These are phyloP conservation scores for Phytopythium ostracodes DNA, from an alignment of 352 stramenopile species.

Conservation along the genomic window DNA sequence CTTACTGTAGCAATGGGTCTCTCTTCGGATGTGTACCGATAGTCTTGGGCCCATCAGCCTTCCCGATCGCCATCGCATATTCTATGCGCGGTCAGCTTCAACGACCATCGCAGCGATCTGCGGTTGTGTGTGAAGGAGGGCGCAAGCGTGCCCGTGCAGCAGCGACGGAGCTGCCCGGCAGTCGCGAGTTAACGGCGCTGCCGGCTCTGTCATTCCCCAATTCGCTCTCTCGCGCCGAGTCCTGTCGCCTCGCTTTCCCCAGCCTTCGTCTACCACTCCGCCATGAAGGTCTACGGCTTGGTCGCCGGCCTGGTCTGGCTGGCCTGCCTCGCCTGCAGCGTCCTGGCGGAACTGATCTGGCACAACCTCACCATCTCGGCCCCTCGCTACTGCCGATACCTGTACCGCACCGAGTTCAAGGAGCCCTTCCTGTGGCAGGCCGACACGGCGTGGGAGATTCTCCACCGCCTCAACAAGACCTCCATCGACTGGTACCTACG, in stretches of 20 bases:
- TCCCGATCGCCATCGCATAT: neutral
- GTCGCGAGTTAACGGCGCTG: neutral
- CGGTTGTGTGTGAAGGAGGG: neutral
- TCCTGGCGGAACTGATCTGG: constrained; percentile 10
- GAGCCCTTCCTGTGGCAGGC: constrained; percentile 23
- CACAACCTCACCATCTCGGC: constrained; percentile 18
- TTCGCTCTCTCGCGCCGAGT: neutral
- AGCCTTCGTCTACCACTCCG: neutral
- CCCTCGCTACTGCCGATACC: constrained; percentile 12
- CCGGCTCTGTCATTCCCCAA: neutral
- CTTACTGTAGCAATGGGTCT: no score
- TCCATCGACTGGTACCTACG: constrained; percentile 26
- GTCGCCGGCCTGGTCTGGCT: neutral
- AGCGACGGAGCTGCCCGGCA: neutral
- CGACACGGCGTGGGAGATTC: constrained; percentile 21
- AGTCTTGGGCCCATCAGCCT: neutral
- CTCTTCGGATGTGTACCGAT: no score
- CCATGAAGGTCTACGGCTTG: neutral
- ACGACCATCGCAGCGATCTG: neutral
- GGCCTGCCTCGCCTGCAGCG: neutral
- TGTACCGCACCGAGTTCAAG: constrained; percentile 12
- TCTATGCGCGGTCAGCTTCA: neutral
- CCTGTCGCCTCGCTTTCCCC: neutral
- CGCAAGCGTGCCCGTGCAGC: no score
- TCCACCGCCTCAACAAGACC: constrained; percentile 23